Conservation (phyloP, 129 eudicot genomes). For the Saussurea involucrata region DNA sequence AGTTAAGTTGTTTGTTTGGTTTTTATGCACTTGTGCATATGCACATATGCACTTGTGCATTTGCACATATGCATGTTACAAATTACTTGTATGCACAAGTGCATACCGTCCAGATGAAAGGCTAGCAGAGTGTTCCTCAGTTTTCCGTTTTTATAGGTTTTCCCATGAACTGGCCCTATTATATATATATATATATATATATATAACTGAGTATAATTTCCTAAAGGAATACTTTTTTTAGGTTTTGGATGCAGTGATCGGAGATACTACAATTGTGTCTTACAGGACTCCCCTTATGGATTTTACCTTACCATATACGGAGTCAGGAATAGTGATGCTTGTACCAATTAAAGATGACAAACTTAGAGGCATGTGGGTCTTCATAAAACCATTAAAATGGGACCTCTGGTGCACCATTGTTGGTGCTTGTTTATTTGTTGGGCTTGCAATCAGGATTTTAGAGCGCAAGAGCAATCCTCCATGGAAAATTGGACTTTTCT, state of each 20-base stretch:
- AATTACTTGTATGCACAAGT: too few relatives aligned
- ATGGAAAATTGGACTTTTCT: background rate
- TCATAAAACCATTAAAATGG: background rate
- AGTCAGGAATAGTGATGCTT: slow-evolving; percentile 41
- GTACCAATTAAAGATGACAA: slow-evolving; percentile 23
- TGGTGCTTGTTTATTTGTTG: background rate
- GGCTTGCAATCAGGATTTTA: slow-evolving; percentile 3
- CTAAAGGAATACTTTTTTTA: background rate
- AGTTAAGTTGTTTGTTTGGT: too few relatives aligned
- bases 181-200: too few relatives aligned
- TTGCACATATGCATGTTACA: too few relatives aligned
- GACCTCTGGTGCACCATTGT: background rate
- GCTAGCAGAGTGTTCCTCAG: too few relatives aligned
- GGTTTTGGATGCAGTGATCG: slow-evolving; percentile 30
- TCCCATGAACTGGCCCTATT: too few relatives aligned
- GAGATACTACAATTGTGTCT: slow-evolving; percentile 41
- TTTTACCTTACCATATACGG: slow-evolving; percentile 41
- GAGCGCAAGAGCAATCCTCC: background rate
- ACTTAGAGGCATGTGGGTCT: background rate
- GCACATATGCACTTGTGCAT: too few relatives aligned
- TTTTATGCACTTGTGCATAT: too few relatives aligned
- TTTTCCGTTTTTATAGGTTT: too few relatives aligned
- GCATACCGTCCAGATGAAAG: too few relatives aligned
- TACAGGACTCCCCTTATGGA: slow-evolving; percentile 18
- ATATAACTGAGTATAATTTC: background rate